Evolutionary conservation across 768 basidiomycete genomes (phyloP).

Genomic region (Leccinum variicolor): DNA sequence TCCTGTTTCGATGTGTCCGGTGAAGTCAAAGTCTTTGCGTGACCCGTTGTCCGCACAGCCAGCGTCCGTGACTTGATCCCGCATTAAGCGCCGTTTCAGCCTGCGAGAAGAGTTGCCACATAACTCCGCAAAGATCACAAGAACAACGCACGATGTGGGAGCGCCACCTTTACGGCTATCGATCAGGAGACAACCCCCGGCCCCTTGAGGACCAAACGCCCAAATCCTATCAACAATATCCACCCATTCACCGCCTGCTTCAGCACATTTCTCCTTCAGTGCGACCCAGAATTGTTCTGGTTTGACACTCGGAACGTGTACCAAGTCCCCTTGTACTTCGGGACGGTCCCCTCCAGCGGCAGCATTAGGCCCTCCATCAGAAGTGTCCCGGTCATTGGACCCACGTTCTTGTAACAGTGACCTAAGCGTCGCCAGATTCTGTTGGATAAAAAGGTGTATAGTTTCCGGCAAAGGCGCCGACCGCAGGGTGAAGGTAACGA

Average conservation of each 20-base stretch:
- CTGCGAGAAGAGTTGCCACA: slow-evolving; percentile 32
- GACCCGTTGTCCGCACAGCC: slow-evolving; percentile 33
- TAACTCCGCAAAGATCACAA: slow-evolving; percentile 5
- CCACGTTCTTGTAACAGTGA: slow-evolving; percentile 52
- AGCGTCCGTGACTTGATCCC: slow-evolving; percentile 30
- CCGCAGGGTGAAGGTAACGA: slow-evolving; percentile 82
- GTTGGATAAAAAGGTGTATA: slow-evolving; percentile 73
- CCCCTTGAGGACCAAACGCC: slow-evolving; percentile 88
- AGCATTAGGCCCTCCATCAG: slow-evolving; percentile 7
- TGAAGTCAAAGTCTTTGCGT: slow-evolving; percentile 54
- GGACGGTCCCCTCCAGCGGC: slow-evolving; percentile 37
- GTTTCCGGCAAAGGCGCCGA: slow-evolving; percentile 71
- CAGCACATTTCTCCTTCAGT: slow-evolving; percentile 58
- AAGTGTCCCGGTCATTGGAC: slow-evolving; percentile 32
- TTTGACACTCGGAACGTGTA: slow-evolving; percentile 59
- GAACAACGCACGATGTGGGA: slow-evolving; percentile 53
- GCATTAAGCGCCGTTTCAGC: slow-evolving; percentile 48
- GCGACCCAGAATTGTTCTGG: slow-evolving; percentile 80
- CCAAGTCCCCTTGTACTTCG: slow-evolving; percentile 54
- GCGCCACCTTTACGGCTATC: slow-evolving; percentile 55
- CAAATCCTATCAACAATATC: slow-evolving; percentile 70
- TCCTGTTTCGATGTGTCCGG: slow-evolving; percentile 83
- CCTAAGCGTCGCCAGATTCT: slow-evolving; percentile 64
- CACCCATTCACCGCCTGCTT: slow-evolving; percentile 77
- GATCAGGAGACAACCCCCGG: slow-evolving; percentile 83